phyloP scores from a whole-genome alignment of 768 basidiomycete species.

The Cystobasidium onofrii region DNA sequence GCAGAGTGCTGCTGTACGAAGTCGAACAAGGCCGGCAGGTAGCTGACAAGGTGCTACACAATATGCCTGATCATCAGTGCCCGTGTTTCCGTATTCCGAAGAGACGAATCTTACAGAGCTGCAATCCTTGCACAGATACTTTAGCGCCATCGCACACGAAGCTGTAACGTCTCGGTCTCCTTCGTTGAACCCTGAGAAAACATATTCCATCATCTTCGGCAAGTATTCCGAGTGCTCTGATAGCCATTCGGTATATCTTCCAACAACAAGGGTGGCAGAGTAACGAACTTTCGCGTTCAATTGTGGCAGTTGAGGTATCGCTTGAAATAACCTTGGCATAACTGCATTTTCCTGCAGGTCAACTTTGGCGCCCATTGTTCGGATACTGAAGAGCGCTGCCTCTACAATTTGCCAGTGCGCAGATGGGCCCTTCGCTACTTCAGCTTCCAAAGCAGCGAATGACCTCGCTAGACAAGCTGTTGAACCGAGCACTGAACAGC shows the following conservation, averaged over 20 bases:
- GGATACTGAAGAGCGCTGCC: slow-evolving; percentile 92
- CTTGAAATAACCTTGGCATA: slow-evolving; percentile 92
- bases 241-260: slow-evolving; percentile 95
- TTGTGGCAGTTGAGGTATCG: slow-evolving; percentile 73
- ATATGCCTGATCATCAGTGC: background rate
- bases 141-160: slow-evolving; percentile 90
- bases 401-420: slow-evolving; percentile 91
- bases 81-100: slow-evolving; percentile 7
- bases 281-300: slow-evolving; percentile 85
- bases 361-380: slow-evolving; percentile 94
- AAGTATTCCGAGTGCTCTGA: slow-evolving; percentile 81
- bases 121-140: slow-evolving; percentile 94
- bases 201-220: slow-evolving; percentile 73
- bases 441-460: slow-evolving; percentile 68
- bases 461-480: slow-evolving; percentile 71
- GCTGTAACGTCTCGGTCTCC: slow-evolving; percentile 58
- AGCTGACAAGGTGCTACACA: slow-evolving; percentile 73
- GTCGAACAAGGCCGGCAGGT: slow-evolving; percentile 79
- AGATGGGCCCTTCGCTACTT: slow-evolving; percentile 53
- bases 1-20: slow-evolving; percentile 73
- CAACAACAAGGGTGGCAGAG: slow-evolving; percentile 86
- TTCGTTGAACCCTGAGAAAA: slow-evolving; percentile 83
- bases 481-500: slow-evolving; percentile 84
- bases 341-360: slow-evolving; percentile 70
- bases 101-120: slow-evolving; percentile 56